Base-by-base conservation (phyloP, 2,329 filamentous ascomycete species). In the Chalaropsis ovoidea region DNA sequence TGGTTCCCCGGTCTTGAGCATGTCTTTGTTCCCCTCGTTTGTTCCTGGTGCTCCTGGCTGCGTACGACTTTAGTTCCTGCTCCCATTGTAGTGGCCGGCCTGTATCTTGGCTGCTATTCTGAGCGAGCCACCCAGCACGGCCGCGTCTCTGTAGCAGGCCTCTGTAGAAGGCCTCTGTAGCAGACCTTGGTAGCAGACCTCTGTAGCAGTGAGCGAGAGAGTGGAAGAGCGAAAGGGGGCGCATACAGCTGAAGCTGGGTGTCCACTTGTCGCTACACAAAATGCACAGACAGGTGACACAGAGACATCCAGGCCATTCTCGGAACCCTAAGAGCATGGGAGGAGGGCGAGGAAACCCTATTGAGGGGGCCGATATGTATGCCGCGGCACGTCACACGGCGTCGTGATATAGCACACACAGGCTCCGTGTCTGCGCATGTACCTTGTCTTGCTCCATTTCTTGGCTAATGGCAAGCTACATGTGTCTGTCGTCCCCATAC, bases 21-120 rank as follows among this genome's bases (percentile, higher is more conserved):
- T 58, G 27, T 58, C 24, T 58, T 19, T 39, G 31, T 58, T 58
- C 24, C 27, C 17, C 54, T 58, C 27, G 54, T 58, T 58, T 58
- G 54, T 39, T n/a, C 54, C 54, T 58, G 54, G 17, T 19, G 27
- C 31, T 58, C 54, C 15, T 19, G 6, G 54, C 8, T n/a, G 15
- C 54, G 24, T 58, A 19, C 17, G 52, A 56, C 27, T 31, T 31
- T 11, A 11, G 52, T 56, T 35, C 52, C 13, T 56, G 52, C 31
- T 56, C 13, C 27, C 52, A 49, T 49, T 8, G 47, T n/a, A 17
- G 11, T 15, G 22, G 52, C 22, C 13, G 13, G 52, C 13, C 22
- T 56, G 52, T 27, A 15, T 56, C 52, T 56, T 10, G 22, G 24
- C 13, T 56, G 52, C 52, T 56, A 8, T 27, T 56, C 27, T 35